These are phyloP conservation scores for Didymella segeticola DNA, from an alignment of 2,329 filamentous ascomycete genomes.

Conservation along the genomic window DNA sequence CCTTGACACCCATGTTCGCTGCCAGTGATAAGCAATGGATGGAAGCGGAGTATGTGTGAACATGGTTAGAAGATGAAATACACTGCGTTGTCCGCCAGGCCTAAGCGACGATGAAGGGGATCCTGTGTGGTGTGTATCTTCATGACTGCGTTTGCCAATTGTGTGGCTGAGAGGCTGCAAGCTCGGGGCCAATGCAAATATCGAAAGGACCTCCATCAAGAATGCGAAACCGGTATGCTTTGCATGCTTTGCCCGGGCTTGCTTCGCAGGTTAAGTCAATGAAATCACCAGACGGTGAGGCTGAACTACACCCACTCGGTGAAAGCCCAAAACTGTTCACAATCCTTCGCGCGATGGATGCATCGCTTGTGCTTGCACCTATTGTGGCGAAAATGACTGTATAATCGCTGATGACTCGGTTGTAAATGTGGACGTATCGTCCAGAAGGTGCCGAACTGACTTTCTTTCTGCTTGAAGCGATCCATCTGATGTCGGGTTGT, in stretches of 20 bases:
- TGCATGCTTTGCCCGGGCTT: not conserved
- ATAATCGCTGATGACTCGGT: not conserved
- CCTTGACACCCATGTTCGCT: not conserved
- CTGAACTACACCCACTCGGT: not conserved
- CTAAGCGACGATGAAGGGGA: conserved; percentile 1
- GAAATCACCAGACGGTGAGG: not conserved
- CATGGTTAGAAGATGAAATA: not conserved
- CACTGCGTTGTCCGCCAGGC: not conserved
- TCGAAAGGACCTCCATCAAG: conserved; percentile 10
- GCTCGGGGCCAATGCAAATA: conserved; percentile 1
- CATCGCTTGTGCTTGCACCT: not conserved
- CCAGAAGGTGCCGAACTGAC: not conserved
- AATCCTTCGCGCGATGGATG: not conserved
- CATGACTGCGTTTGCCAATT: not conserved
- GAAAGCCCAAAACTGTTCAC: not conserved
- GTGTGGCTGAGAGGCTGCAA: not conserved
- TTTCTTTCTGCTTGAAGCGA: not conserved
- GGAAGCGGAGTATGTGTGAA: not conserved
- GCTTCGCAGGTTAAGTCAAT: conserved; percentile 1
- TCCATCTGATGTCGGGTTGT: conserved; percentile 1
- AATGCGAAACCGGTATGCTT: conserved; percentile 7
- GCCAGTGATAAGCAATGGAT: not conserved
- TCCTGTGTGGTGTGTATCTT: not conserved
- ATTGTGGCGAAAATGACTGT: not conserved
- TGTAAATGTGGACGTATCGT: not conserved